Evolutionary conservation across 371 early-diverging fungal species (phyloP).

Genomic region (Batkoa obscura): DNA sequence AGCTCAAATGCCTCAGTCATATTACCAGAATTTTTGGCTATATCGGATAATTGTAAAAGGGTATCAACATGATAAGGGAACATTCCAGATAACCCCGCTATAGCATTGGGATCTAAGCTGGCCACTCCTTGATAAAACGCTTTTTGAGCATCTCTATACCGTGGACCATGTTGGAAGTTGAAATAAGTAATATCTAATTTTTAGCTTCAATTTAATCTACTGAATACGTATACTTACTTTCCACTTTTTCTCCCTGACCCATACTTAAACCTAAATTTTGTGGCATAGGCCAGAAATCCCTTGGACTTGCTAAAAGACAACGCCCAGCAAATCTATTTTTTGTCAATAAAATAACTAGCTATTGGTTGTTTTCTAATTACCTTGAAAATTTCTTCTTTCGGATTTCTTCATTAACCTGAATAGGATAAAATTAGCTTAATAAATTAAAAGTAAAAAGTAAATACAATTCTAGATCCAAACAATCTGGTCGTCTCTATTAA

Average conservation of each 20-base stretch:
- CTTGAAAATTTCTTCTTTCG: neutral
- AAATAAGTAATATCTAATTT: neutral
- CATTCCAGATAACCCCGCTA: neutral
- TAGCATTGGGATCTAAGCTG: neutral
- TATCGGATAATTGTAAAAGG: neutral
- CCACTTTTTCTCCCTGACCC: too few species aligned
- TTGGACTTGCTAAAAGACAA: neutral
- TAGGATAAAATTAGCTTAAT: neutral
- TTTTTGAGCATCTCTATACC: neutral
- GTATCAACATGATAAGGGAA: neutral
- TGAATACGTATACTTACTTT: too few species aligned
- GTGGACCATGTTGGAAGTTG: neutral
- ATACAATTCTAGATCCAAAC: neutral
- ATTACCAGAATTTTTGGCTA: neutral
- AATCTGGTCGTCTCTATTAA: neutral
- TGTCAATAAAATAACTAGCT: neutral
- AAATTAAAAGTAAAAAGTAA: neutral
- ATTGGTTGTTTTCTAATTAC: neutral
- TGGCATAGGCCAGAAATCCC: neutral
- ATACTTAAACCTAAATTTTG: too few species aligned
- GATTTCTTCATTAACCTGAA: neutral
- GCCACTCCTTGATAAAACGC: neutral
- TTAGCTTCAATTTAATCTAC: neutral
- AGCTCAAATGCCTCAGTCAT: neutral
- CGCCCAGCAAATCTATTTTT: neutral